These are phyloP conservation scores for Trichocladium antarcticum DNA, from an alignment of 495 filamentous ascomycete species.

Conservation along the genomic window DNA sequence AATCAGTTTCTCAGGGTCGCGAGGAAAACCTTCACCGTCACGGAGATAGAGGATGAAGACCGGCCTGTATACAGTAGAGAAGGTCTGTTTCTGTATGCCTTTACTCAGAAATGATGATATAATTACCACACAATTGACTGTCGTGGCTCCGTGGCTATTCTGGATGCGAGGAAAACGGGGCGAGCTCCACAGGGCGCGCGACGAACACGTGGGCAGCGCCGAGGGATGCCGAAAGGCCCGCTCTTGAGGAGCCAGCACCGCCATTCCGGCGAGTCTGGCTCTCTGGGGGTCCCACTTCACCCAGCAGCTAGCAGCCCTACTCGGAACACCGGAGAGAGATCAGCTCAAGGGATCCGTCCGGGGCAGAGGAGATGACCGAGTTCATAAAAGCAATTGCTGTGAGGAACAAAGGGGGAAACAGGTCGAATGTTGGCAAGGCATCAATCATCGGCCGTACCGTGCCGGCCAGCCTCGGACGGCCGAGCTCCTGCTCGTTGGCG, in stretches of 20 bases:
- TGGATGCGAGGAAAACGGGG: background rate
- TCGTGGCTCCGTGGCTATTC: background rate
- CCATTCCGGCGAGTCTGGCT: no score
- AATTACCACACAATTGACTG: no score
- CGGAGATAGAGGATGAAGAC: conserved; percentile 53
- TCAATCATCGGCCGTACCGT: conserved; percentile 1
- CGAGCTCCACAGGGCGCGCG: background rate
- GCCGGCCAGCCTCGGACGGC: conserved; percentile 4
- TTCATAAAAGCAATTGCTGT: no score
- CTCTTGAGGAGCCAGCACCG: background rate
- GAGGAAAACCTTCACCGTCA: conserved; percentile 51
- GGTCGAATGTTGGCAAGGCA: background rate
- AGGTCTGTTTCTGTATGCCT: conserved; percentile 52
- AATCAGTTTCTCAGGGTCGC: conserved; percentile 59
- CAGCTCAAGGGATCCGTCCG: no score
- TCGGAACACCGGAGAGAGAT: no score
- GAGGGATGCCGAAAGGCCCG: background rate
- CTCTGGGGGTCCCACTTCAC: background rate
- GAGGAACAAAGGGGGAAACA: no score
- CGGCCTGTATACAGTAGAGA: conserved; percentile 48
- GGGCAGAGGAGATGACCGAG: no score
- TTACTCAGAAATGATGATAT: conserved; percentile 36
- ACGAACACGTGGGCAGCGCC: conserved; percentile 3
- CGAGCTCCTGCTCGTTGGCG: no score
- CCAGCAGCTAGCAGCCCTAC: conserved; percentile 3